Evolutionary conservation across 2,329 filamentous ascomycete species (phyloP), one percentile per base, ranked within the genome.

Genomic region (Epicoccum nigrum): DNA sequence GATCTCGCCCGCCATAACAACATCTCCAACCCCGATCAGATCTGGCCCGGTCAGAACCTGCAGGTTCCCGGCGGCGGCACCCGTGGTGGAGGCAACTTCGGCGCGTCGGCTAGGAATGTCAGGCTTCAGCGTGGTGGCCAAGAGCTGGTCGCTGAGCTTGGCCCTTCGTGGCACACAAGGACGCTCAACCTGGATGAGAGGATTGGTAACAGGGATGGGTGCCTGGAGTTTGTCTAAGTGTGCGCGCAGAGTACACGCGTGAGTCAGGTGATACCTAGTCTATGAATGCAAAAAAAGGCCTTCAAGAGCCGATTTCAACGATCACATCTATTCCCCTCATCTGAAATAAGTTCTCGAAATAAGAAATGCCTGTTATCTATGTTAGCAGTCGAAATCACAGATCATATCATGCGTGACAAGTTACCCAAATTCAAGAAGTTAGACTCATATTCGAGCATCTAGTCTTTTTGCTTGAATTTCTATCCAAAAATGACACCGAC

Each of bases 41-140:
- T 68, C 16, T 68, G 64, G 50, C 64, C 64, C 1, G 65, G 65
- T 1, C 64, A 68, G 58, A 59, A 58, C 5, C 31, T 68, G 17
- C 55, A 62, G 35, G 41, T 67, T 2, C 65, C 64, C 2, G 61
- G 63, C 8, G 62, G 62, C 1, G 42, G 59, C 4, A 59, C 52
- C 15, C 47, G 63, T 31, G 58, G 65, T 9, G 55, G 60, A 23
- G 60, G 52, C 15, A 58, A 58, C 47, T 68, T 68, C 45, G 63
- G 56, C 16, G 51, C 50, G 2, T 59, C 57, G 16, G 65, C 65
- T 1, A 47, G 63, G 25, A 62, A 67, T 9, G 54, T 66, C 16
- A 43, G 59, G 21, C 34, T 68, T 40, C 44, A 50, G 4, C 56
- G 57, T 40, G 64, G 61, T 1, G 65, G 65, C 2, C 63, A 65